Conservation (phyloP, 257 asterid species). For the Parsonsia alboflavescens region DNA sequence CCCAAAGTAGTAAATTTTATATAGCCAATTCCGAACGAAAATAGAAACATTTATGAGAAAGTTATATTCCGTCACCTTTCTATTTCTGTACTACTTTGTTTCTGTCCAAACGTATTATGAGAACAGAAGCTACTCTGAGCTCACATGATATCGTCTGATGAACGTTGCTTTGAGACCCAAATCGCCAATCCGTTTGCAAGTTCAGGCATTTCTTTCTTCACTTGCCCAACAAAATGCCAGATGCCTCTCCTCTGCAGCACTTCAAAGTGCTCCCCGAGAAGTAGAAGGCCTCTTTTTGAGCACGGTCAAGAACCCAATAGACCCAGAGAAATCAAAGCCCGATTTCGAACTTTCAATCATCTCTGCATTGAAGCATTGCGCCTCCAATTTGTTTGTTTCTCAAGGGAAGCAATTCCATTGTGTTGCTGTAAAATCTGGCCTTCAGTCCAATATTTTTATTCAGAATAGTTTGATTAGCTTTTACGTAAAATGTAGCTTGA, state of each 20-base stretch:
- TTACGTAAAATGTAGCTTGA: slow-evolving; percentile 57
- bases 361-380: slow-evolving; percentile 61
- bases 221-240: slow-evolving; percentile 1
- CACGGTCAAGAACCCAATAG: background rate
- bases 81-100: background rate
- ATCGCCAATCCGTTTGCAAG: slow-evolving; percentile 5
- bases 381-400: slow-evolving; percentile 34
- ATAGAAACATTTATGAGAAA: too few relatives aligned
- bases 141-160: slow-evolving; percentile 37
- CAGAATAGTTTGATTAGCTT: slow-evolving; percentile 79
- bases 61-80: background rate
- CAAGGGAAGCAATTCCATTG: slow-evolving; percentile 64
- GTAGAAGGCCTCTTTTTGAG: background rate
- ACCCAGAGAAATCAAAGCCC: slow-evolving; percentile 15
- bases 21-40: too few relatives aligned
- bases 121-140: background rate
- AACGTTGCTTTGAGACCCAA: slow-evolving; percentile 23
- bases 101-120: background rate
- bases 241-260: slow-evolving; percentile 17
- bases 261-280: background rate
- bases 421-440: slow-evolving; percentile 53
- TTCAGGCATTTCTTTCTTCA: background rate
- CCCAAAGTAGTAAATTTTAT: too few relatives aligned
- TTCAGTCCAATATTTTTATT: slow-evolving; percentile 49
- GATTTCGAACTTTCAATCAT: slow-evolving; percentile 45